Evolutionary conservation across 2,329 filamentous ascomycete genomes (phyloP).

Genomic region (Blastomyces percursus): DNA sequence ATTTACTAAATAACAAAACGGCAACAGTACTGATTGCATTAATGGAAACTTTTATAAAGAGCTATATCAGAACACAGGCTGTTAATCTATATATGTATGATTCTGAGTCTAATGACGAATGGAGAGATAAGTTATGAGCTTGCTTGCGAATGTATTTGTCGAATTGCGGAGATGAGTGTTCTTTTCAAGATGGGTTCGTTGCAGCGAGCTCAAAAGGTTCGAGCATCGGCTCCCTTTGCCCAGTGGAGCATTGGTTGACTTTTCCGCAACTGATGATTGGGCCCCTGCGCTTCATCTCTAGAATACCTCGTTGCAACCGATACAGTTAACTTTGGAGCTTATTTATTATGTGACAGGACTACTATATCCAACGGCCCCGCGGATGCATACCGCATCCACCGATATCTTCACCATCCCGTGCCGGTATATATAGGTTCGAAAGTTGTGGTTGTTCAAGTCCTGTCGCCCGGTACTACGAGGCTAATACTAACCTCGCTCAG

Average conservation of each 20-base stretch:
- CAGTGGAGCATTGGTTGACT: background rate
- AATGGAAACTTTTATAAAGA: too few species aligned
- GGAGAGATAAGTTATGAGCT: conserved; percentile 28
- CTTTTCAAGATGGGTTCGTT: conserved; percentile 32
- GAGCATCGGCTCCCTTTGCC: conserved; percentile 29
- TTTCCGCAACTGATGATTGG: conserved; percentile 15
- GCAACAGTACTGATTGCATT: too few species aligned
- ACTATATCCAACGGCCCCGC: conserved; percentile 23
- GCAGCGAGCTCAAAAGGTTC: conserved; percentile 17
- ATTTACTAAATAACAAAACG: too few species aligned
- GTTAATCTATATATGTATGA: too few species aligned
- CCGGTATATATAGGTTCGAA: background rate
- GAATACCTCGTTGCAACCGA: conserved; percentile 28
- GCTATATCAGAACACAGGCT: too few species aligned
- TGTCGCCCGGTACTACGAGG: too few species aligned
- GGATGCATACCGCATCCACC: conserved; percentile 34
- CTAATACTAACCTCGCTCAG: too few species aligned
- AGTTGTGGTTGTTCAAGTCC: background rate
- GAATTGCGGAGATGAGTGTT: conserved; percentile 27
- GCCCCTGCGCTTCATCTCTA: conserved; percentile 27
- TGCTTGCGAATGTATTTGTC: conserved; percentile 20
- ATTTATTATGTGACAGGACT: conserved; percentile 1
- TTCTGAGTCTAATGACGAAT: conserved; percentile 12
- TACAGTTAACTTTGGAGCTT: conserved; percentile 16
- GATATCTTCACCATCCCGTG: conserved; percentile 32